Percentiles rank a stretch among this genome's conserved stretches.
Conservation (phyloP, 495 filamentous ascomycete species). For the Cercophora newfieldiana region DNA sequence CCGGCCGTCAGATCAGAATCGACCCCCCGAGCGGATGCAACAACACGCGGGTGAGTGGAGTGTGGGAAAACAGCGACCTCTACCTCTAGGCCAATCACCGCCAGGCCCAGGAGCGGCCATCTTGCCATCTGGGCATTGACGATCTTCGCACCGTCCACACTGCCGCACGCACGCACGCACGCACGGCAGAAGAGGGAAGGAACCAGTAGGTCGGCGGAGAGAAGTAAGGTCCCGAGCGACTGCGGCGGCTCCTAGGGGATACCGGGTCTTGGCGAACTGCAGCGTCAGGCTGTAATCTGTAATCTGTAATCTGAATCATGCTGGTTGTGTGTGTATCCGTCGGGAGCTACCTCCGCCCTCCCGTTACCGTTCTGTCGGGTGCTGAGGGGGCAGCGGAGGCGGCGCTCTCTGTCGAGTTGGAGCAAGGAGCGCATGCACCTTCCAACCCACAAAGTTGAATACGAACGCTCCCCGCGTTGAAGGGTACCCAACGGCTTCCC, state of each 20-base stretch:
- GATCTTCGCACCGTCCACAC: constrained; percentile 23
- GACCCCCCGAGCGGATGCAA: not conserved
- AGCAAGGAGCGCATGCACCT: not conserved
- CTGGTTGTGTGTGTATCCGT: not conserved
- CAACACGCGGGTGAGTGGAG: constrained; percentile 21
- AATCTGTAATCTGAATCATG: not conserved
- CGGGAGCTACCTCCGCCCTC: not conserved
- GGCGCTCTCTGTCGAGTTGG: not conserved
- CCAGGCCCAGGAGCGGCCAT: not conserved
- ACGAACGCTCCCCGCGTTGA: not conserved
- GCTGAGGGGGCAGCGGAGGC: not conserved
- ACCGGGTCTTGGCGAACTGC: constrained; percentile 5
- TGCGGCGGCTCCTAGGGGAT: not conserved
- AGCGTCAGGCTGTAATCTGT: constrained; percentile 1
- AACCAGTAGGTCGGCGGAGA: constrained; percentile 17
- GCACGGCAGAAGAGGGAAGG: constrained; percentile 14
- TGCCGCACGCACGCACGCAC: not conserved
- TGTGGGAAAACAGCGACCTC: constrained; percentile 21
- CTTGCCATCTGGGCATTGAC: constrained; percentile 29
- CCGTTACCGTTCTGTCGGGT: constrained; percentile 17
- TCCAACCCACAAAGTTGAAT: not conserved
- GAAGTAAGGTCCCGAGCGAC: constrained; percentile 5
- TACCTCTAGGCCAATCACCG: constrained; percentile 26
- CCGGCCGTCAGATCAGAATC: not conserved
- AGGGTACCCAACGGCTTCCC: not conserved